phyloP scores from a whole-genome alignment of 495 filamentous ascomycete species.

The Tuber umbilicatum region DNA sequence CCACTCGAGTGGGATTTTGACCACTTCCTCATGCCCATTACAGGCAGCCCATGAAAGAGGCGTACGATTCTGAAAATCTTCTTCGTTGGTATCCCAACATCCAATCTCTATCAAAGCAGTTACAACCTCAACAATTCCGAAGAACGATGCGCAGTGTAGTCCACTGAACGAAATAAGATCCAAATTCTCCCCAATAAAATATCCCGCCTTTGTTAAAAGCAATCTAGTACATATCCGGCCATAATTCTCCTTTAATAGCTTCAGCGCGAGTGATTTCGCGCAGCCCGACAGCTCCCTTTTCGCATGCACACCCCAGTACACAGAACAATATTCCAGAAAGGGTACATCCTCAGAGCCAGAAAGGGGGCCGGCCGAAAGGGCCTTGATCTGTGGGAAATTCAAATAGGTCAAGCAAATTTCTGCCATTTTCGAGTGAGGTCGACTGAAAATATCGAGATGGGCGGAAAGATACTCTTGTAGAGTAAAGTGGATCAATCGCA shows the following conservation, averaged over 20 bases:
- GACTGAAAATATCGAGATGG: neutral
- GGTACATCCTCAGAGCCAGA: neutral
- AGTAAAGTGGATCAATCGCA: too few relatives aligned
- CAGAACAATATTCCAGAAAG: neutral
- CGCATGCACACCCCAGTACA: neutral
- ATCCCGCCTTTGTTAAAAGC: neutral
- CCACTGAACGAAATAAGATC: neutral
- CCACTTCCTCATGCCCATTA: neutral
- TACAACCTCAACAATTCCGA: neutral
- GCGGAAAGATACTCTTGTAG: too few relatives aligned
- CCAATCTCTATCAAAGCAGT: neutral
- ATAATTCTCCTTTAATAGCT: neutral
- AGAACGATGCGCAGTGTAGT: neutral
- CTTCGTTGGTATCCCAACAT: neutral
- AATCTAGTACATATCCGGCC: neutral
- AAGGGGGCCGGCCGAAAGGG: neutral
- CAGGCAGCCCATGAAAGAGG: neutral
- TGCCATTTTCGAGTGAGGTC: neutral
- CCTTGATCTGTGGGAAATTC: neutral
- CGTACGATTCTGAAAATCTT: neutral
- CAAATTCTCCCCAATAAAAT: fast-evolving
- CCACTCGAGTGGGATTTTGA: neutral
- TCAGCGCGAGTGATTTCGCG: neutral
- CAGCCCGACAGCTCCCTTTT: neutral
- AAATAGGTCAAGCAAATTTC: neutral